Conservation (phyloP, 1,284 basidiomycete species). For the Boletellus deceptivus region DNA sequence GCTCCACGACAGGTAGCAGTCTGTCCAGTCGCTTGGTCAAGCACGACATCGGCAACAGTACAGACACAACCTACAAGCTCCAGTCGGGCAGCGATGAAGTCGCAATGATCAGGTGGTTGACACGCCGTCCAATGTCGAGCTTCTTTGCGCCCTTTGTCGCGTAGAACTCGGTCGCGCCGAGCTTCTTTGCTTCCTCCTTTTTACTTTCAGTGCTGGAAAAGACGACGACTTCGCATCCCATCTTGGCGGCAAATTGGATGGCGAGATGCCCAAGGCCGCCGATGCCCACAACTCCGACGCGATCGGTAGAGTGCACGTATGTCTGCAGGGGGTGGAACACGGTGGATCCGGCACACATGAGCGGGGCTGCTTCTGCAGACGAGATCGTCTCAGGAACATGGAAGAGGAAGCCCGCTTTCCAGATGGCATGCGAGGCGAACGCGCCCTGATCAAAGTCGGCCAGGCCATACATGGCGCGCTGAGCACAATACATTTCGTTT, state of each 20-base stretch:
- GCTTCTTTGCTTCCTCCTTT: constrained; percentile 50
- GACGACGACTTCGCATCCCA: constrained; percentile 56
- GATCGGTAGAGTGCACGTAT: constrained; percentile 31
- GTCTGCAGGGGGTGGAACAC: constrained; percentile 31
- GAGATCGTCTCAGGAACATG: constrained; percentile 33
- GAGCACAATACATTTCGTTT: constrained; percentile 29
- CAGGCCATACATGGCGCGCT: constrained; percentile 28
- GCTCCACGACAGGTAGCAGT: constrained; percentile 24
- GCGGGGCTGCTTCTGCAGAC: constrained; percentile 34
- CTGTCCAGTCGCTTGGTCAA: constrained; percentile 7
- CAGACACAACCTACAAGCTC: constrained; percentile 20
- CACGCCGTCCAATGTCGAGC: constrained; percentile 24
- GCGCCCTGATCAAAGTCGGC: constrained; percentile 33
- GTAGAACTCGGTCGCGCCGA: constrained; percentile 50
- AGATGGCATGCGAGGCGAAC: constrained; percentile 35
- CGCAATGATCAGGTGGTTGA: constrained; percentile 31
- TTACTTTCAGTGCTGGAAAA: constrained; percentile 58
- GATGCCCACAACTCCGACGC: constrained; percentile 37
- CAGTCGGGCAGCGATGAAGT: constrained; percentile 31
- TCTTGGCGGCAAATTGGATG: constrained; percentile 39
- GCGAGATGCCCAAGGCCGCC: constrained; percentile 40
- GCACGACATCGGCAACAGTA: neutral
- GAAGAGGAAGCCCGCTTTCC: constrained; percentile 34
- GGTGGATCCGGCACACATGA: constrained; percentile 41
- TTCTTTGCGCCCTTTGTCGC: constrained; percentile 23